These are phyloP conservation scores for Pythium monospermum DNA, from an alignment of 352 stramenopile species.

Conservation along the genomic window DNA sequence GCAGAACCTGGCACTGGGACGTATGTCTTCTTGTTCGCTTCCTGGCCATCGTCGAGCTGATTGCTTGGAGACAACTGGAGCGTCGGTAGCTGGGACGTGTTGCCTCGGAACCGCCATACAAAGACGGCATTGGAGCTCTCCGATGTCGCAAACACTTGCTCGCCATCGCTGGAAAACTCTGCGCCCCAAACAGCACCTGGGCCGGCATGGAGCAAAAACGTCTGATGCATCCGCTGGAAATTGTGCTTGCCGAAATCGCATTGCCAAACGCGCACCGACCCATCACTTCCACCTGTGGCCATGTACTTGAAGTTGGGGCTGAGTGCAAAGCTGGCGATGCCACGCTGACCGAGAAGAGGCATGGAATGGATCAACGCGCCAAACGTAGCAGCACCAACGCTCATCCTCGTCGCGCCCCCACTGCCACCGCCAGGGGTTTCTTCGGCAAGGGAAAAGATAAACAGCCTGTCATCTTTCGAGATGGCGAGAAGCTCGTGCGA, in stretches of 20 bases:
- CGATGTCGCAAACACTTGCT: slow-evolving; percentile 34
- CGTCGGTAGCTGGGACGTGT: slow-evolving; percentile 18
- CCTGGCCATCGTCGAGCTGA: neutral
- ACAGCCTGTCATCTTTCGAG: slow-evolving; percentile 41
- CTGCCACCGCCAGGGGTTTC: neutral
- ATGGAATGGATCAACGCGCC: slow-evolving; percentile 42
- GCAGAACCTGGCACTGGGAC: neutral
- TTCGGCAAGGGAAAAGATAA: slow-evolving; percentile 43
- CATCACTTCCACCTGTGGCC: slow-evolving; percentile 46
- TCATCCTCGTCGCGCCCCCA: neutral
- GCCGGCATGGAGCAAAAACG: slow-evolving; percentile 39
- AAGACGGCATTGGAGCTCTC: slow-evolving; percentile 38
- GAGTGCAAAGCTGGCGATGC: slow-evolving; percentile 43
- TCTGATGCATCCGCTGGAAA: slow-evolving; percentile 48
- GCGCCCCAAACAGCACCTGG: slow-evolving; percentile 30
- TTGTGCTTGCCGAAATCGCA: slow-evolving; percentile 44
- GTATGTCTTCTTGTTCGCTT: neutral
- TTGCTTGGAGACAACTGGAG: slow-evolving; percentile 1
- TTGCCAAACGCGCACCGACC: slow-evolving; percentile 59
- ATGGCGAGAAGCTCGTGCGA: slow-evolving; percentile 48
- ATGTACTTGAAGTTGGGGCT: slow-evolving; percentile 65
- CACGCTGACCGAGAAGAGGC: slow-evolving; percentile 42
- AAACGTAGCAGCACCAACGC: too few relatives aligned
- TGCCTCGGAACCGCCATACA: slow-evolving; percentile 58
- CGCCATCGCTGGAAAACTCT: slow-evolving; percentile 37